Conservation (phyloP, 2,329 filamentous ascomycete genomes). For the Alternaria brassicae region DNA sequence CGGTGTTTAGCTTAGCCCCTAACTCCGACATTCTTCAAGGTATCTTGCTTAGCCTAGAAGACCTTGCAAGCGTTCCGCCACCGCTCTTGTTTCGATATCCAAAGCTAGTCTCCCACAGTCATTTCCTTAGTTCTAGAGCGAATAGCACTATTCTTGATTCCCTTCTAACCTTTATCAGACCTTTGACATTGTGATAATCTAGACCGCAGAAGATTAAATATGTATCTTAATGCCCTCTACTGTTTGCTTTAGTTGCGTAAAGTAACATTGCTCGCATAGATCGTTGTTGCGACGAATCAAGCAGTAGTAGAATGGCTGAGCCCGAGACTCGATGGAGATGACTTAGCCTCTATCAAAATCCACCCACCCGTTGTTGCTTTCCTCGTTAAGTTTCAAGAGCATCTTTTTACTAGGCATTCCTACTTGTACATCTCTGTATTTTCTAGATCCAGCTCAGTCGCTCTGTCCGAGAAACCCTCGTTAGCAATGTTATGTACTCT, state of each 20-base stretch:
- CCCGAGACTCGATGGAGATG: background rate
- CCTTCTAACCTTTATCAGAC: background rate
- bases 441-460: too few relatives aligned
- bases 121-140: conserved; percentile 2
- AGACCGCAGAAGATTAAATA: background rate
- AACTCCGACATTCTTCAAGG: conserved; percentile 17
- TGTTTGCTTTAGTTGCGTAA: background rate
- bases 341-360: background rate
- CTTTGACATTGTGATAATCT: background rate
- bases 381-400: background rate
- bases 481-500: too few relatives aligned
- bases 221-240: background rate
- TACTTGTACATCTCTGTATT: too few relatives aligned
- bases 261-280: conserved; percentile 1
- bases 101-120: conserved; percentile 24
- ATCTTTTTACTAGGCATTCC: background rate
- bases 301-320: conserved; percentile 3
- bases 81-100: conserved; percentile 22
- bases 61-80: conserved; percentile 30
- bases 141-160: conserved; percentile 1
- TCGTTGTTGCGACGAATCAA: background rate
- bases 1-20: background rate
- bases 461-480: too few relatives aligned
- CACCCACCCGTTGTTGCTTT: background rate
- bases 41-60: conserved; percentile 25